Percentiles rank a stretch among this genome's conserved stretches.
Conservation (phyloP, 148 eudicot genomes). For the Gaultheria prostrata region DNA sequence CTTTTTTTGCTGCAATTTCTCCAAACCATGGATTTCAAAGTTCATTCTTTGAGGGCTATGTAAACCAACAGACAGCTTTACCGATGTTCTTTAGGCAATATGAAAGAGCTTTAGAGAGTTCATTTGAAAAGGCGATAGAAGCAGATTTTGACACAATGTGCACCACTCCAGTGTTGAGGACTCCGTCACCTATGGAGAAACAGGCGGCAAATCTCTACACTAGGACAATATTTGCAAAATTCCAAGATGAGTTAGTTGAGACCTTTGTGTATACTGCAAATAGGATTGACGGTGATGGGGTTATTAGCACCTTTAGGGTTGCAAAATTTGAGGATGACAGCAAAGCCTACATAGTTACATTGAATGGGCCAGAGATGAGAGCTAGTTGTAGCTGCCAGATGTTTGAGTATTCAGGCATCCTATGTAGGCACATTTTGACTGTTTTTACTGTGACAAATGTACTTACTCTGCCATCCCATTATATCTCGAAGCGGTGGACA, state of each 20-base stretch:
- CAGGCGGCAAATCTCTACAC: conserved; percentile 83
- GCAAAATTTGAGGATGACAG: conserved; percentile 87
- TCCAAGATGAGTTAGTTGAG: conserved; percentile 93
- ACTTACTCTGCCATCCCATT: conserved; percentile 86
- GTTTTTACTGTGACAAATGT: conserved; percentile 89
- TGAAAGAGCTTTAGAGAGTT: conserved; percentile 85
- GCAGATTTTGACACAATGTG: conserved; percentile 77
- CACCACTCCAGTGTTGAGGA: conserved; percentile 65
- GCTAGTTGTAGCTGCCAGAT: conserved; percentile 86
- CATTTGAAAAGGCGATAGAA: conserved; percentile 77
- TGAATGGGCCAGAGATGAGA: conserved; percentile 61
- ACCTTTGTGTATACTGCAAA: conserved; percentile 94
- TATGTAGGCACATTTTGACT: conserved; percentile 85
- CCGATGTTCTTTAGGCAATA: conserved; percentile 90
- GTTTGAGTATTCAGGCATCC: conserved; percentile 90
- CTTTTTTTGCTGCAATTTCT: conserved; percentile 72
- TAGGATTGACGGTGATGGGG: conserved; percentile 66
- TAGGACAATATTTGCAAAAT: conserved; percentile 70
- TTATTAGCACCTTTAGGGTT: conserved; percentile 68
- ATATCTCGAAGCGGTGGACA: conserved; percentile 89
- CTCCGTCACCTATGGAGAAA: conserved; percentile 98
- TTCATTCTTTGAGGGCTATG: conserved; percentile 79
- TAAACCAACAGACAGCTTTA: conserved; percentile 74
- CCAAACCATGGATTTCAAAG: conserved; percentile 51
- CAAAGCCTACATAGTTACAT: conserved; percentile 63